Evolutionary conservation across 305 asterid species (phyloP).

Genomic region (Solanum hybrid): DNA sequence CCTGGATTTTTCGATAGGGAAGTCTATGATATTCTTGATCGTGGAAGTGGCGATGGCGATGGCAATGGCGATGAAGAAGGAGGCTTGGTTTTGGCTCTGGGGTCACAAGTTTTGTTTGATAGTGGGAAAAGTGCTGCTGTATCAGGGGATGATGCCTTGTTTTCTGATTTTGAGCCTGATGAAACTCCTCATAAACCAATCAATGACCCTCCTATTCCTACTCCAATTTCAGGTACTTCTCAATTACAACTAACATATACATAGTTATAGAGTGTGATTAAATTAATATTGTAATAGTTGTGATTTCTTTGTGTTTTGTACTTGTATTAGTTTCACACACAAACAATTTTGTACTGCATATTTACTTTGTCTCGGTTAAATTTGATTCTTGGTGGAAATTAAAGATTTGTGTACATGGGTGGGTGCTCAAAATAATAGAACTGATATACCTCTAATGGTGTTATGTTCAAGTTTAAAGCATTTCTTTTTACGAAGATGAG

Average conservation of each 20-base stretch:
- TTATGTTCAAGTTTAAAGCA: neutral
- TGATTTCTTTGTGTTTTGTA: neutral
- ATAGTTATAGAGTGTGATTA: neutral
- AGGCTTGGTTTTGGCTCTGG: slow-evolving; percentile 36
- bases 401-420: neutral
- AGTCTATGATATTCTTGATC: slow-evolving; percentile 72
- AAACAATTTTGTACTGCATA: neutral
- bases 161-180: slow-evolving; percentile 61
- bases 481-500: neutral
- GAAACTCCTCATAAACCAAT: slow-evolving; percentile 14
- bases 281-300: neutral
- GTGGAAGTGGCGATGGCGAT: slow-evolving; percentile 20
- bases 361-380: neutral
- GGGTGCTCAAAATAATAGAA: neutral
- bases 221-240: slow-evolving; percentile 44
- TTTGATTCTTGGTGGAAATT: neutral
- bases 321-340: neutral
- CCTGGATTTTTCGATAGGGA: slow-evolving; percentile 88
- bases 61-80: slow-evolving; percentile 14
- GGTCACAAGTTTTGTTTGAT: slow-evolving; percentile 41
- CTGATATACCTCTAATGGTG: neutral
- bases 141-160: slow-evolving; percentile 55
- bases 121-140: slow-evolving; percentile 53
- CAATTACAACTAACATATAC: neutral
- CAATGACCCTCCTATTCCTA: slow-evolving; percentile 29